A percentile compares a stretch with the other conserved stretches of the same genome.
phyloP scores from a whole-genome alignment of 192 early-diverging fungal species.

The Coemansia sp. region DNA sequence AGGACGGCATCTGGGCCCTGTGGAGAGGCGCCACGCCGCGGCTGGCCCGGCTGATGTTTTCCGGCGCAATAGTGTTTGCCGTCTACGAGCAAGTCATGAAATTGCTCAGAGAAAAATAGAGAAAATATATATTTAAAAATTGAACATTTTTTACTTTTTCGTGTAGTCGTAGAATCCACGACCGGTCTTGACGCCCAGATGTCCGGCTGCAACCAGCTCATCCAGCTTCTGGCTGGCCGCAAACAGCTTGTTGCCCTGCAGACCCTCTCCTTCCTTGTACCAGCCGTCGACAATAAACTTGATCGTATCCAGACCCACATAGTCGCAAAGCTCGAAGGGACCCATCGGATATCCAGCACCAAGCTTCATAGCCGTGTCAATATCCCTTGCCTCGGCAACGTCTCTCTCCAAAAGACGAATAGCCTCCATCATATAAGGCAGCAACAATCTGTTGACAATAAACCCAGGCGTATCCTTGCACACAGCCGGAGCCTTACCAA shows the following conservation, averaged over 20 bases:
- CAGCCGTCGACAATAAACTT: slow-evolving; percentile 97
- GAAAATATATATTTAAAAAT: neutral
- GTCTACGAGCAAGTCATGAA: slow-evolving; percentile 57
- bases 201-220: slow-evolving; percentile 70
- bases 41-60: slow-evolving; percentile 71
- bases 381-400: slow-evolving; percentile 80
- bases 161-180: slow-evolving; percentile 83
- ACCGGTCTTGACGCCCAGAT: slow-evolving; percentile 86
- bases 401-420: slow-evolving; percentile 88
- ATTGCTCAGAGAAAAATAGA: slow-evolving; percentile 17
- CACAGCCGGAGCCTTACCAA: slow-evolving; percentile 86
- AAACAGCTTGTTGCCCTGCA: slow-evolving; percentile 73
- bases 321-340: slow-evolving; percentile 51
- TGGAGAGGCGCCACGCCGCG: slow-evolving; percentile 97
- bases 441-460: slow-evolving; percentile 93
- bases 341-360: slow-evolving; percentile 15
- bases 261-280: slow-evolving; percentile 79
- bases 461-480: slow-evolving; percentile 99
- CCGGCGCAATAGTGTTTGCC: slow-evolving; percentile 56
- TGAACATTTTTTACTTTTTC: slow-evolving; percentile 7
- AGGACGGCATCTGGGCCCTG: slow-evolving; percentile 79
- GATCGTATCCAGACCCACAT: slow-evolving; percentile 91
- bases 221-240: slow-evolving; percentile 70
- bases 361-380: slow-evolving; percentile 72
- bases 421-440: slow-evolving; percentile 97